These are phyloP conservation scores for Geotrichum macrosporum DNA, from an alignment of 1,139 yeast genomes.

Conservation along the genomic window DNA sequence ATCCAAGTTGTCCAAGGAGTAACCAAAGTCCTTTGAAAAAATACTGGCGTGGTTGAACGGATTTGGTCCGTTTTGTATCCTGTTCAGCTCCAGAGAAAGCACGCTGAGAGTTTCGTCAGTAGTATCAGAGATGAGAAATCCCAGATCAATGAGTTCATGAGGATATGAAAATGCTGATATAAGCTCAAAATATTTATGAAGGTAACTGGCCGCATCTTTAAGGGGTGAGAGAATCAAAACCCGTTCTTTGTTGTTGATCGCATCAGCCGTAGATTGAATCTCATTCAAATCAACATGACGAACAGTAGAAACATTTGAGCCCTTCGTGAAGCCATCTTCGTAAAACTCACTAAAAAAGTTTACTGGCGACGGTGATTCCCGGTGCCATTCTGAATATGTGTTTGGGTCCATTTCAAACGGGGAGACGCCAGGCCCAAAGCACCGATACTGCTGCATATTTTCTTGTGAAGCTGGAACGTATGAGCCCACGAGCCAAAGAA, in stretches of 20 bases:
- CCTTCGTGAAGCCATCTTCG: conserved; percentile 1
- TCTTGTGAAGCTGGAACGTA: conserved; percentile 24
- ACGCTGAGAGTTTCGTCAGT: conserved; percentile 65
- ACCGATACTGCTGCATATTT: conserved; percentile 26
- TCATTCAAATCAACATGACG: conserved; percentile 45
- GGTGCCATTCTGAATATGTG: conserved; percentile 31
- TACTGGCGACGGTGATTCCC: conserved; percentile 31
- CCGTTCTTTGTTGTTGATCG: conserved; percentile 56
- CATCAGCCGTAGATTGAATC: conserved; percentile 46
- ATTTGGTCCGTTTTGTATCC: conserved; percentile 35
- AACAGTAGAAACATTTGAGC: conserved; percentile 25
- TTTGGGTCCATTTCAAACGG: conserved; percentile 31
- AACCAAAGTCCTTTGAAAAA: conserved; percentile 80
- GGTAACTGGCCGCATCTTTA: conserved; percentile 73
- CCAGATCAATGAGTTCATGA: conserved; percentile 74
- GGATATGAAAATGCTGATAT: conserved; percentile 82
- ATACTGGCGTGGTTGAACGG: conserved; percentile 70
- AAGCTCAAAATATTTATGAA: conserved; percentile 80
- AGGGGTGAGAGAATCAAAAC: conserved; percentile 72
- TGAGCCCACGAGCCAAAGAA: conserved; percentile 22
- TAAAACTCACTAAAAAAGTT: too few relatives aligned
- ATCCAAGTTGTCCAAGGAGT: conserved; percentile 63
- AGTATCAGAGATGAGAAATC: conserved; percentile 78
- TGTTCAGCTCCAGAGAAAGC: conserved; percentile 46
- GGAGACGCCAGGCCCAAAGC: conserved; percentile 33